These are phyloP conservation scores for Xerocomellus chrysenteron DNA, from an alignment of 768 basidiomycete genomes.

Conservation along the genomic window DNA sequence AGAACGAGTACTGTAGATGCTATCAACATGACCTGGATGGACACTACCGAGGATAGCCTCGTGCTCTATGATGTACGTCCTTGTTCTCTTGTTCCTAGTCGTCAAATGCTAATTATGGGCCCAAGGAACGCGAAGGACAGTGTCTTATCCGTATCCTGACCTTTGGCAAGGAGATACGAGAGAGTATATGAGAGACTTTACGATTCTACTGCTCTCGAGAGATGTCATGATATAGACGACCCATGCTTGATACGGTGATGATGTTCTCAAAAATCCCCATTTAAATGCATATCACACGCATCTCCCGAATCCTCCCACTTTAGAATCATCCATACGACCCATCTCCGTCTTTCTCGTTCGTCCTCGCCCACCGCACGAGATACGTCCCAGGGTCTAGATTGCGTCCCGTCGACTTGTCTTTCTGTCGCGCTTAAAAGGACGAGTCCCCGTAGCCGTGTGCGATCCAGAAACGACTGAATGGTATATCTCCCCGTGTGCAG, in stretches of 20 bases:
- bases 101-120: background rate
- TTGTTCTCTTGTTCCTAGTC: background rate
- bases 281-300: background rate
- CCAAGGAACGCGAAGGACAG: conserved; percentile 34
- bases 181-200: conserved; percentile 8
- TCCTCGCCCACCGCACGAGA: conserved; percentile 53
- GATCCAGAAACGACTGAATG: conserved; percentile 56
- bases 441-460: conserved; percentile 38
- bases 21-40: conserved; percentile 48
- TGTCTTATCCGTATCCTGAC: conserved; percentile 33
- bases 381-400: conserved; percentile 51
- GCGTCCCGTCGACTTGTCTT: conserved; percentile 42
- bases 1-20: conserved; percentile 43
- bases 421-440: conserved; percentile 47
- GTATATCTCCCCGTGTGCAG: conserved; percentile 77
- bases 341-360: conserved; percentile 64
- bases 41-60: conserved; percentile 61
- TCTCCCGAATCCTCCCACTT: conserved; percentile 39
- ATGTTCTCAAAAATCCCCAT: background rate
- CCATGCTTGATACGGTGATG: background rate
- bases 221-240: background rate
- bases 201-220: background rate
- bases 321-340: conserved; percentile 69
- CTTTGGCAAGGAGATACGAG: conserved; percentile 27
- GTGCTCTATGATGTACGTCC: conserved; percentile 52